These are phyloP conservation scores for Prinsepia uniflora DNA, from an alignment of 306 rosid species.

Conservation along the genomic window DNA sequence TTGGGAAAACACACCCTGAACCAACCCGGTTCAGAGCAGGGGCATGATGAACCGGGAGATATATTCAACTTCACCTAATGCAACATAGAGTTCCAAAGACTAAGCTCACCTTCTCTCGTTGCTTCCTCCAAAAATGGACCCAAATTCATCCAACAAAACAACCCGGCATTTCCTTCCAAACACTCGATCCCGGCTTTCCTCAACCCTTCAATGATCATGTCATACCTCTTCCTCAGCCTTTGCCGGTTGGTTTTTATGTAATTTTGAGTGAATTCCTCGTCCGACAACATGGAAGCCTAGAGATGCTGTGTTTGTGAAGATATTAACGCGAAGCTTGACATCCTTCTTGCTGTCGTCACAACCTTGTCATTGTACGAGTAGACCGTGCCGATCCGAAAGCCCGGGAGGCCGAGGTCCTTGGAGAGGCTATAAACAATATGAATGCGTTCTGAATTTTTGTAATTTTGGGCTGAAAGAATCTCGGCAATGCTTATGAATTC, in stretches of 20 bases:
- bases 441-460: slow-evolving; percentile 56
- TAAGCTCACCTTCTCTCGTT: slow-evolving; percentile 64
- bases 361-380: slow-evolving; percentile 82
- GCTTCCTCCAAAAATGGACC: slow-evolving; percentile 52
- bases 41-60: slow-evolving; percentile 91
- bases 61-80: slow-evolving; percentile 66
- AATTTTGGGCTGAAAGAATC: slow-evolving; percentile 38
- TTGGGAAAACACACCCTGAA: slow-evolving; percentile 95
- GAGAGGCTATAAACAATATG: slow-evolving; percentile 96
- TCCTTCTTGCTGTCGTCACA: slow-evolving; percentile 76
- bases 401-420: slow-evolving; percentile 87
- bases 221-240: slow-evolving; percentile 61
- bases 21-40: slow-evolving; percentile 91
- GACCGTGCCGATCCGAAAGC: slow-evolving; percentile 80
- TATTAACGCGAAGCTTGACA: slow-evolving; percentile 87
- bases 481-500: slow-evolving; percentile 75
- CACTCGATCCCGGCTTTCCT: slow-evolving; percentile 65
- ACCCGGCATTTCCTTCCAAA: slow-evolving; percentile 83
- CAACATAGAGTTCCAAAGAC: slow-evolving; percentile 55
- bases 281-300: slow-evolving; percentile 69
- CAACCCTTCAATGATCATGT: slow-evolving; percentile 68
- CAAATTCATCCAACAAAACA: slow-evolving; percentile 93
- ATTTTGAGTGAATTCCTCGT: slow-evolving; percentile 46
- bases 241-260: slow-evolving; percentile 62
- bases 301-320: slow-evolving; percentile 86